Base-by-base conservation (phyloP, 495 filamentous ascomycete species). In the Ramalina peruviana region DNA sequence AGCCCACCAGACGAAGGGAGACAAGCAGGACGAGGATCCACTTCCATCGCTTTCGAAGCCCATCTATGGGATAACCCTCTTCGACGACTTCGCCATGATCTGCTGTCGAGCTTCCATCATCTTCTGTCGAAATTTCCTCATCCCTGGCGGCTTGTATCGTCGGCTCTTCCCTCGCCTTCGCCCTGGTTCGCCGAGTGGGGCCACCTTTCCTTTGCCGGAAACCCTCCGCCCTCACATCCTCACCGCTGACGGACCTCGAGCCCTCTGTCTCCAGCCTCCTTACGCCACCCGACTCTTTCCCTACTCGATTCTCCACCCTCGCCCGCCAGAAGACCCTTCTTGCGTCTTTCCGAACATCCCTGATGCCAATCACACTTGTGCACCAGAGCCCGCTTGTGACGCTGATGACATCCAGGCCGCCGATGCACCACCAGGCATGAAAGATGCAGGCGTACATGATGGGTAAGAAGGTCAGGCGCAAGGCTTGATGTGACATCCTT, bases 11-110 rank as follows among this genome's bases (percentile, higher is more conserved):
- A 12, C 57, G 43, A 0, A 57, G 27, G 1, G 54, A 57, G 17
- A 57, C 30, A 15, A 60, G 25, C 17, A 60, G 46, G 1, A 54
- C 52, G 10, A 51, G 30, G 4, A 60, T 54, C 57, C 57, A 60
- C 6, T 33, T 36, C n/a, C 56, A 33, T 19, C 57, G 46, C 23
- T 5, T 38, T 36, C 45, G 37, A 0, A 21, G 12, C 6, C 52
- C 37, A 4, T 6, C 33, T 10, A 36, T 25, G 1, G 57, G 57
- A 48, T 59, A 59, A 12, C 19, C n/a, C 40, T 59, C 54, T 43
- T 59, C 57, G n/a, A 45, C 30, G 1, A 46, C 12, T 3, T 33
- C 9, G 7, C 23, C 23, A 4, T 25, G 1, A 4, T 41, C 4
- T 20, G 11, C 21, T 16, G 23, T 36, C 5, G 15, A 4, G 9